A percentile compares a stretch with the other conserved stretches of the same genome.
Evolutionary conservation across 805 yeast species (phyloP).

Genomic region (Phaffomyces opuntiae): DNA sequence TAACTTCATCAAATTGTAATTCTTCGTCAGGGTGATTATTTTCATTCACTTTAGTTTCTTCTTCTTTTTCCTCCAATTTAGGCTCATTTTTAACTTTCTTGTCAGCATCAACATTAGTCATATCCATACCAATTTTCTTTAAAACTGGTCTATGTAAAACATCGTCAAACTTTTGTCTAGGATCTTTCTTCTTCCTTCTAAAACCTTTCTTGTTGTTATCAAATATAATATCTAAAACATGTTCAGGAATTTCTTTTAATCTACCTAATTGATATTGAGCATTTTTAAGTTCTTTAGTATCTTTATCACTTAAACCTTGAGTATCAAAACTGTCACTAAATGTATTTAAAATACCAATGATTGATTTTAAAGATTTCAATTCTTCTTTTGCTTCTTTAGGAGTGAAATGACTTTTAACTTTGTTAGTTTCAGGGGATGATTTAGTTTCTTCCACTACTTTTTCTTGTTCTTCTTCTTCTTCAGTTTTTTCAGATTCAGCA

Average conservation of each 20-base stretch:
- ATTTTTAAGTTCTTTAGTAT: background rate
- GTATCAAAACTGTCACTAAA: slow-evolving; percentile 1
- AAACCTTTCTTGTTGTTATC: background rate
- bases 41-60: too few relatives aligned
- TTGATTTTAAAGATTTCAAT: background rate
- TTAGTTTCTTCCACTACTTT: background rate
- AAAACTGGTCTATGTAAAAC: slow-evolving; percentile 2
- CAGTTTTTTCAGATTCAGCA: background rate
- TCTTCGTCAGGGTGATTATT: background rate
- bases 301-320: slow-evolving; percentile 4
- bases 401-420: background rate
- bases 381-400: background rate
- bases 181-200: too few relatives aligned
- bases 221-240: slow-evolving; percentile 6
- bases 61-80: background rate
- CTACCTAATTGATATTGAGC: slow-evolving; percentile 1
- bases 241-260: slow-evolving; percentile 5
- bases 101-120: background rate
- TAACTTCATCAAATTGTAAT: too few relatives aligned
- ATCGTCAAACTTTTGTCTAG: slow-evolving; percentile 1
- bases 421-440: background rate
- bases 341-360: background rate
- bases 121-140: slow-evolving; percentile 3
- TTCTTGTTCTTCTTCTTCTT: background rate
- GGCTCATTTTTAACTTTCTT: background rate